These are phyloP conservation scores for Magnusiomyces sp. DNA, from an alignment of 1,139 yeast species.

Conservation along the genomic window DNA sequence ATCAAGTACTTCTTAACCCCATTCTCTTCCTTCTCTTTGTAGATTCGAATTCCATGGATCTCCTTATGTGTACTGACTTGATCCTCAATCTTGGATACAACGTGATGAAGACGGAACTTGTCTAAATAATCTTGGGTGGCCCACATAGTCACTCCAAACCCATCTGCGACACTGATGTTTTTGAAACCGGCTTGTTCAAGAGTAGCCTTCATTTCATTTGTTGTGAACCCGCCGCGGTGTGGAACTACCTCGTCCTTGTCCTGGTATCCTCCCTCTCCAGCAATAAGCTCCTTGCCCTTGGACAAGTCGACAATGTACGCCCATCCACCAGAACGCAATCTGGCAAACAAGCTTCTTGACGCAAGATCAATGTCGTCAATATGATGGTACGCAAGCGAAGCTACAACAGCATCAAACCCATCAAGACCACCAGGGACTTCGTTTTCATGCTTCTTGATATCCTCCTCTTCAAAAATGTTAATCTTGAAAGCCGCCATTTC, in stretches of 20 bases:
- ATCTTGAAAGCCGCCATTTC: conserved; percentile 20
- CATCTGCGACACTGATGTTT: conserved; percentile 15
- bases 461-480: conserved; percentile 16
- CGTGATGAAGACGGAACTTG: conserved; percentile 11
- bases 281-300: background rate
- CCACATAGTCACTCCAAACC: conserved; percentile 21
- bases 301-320: conserved; percentile 22
- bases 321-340: conserved; percentile 23
- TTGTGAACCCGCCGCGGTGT: conserved; percentile 18
- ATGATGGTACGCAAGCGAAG: conserved; percentile 28
- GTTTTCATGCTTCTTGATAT: conserved; percentile 17
- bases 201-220: conserved; percentile 13
- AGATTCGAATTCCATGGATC: conserved; percentile 8
- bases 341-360: conserved; percentile 16
- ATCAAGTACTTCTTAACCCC: conserved; percentile 15
- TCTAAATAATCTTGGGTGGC: conserved; percentile 16
- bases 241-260: conserved; percentile 15
- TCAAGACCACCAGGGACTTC: conserved; percentile 19
- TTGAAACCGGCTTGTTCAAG: conserved; percentile 20
- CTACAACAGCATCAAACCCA: conserved; percentile 24
- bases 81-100: conserved; percentile 3
- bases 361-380: conserved; percentile 21
- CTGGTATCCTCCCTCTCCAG: background rate
- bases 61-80: background rate
- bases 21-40: conserved; percentile 10